Percentiles rank a stretch among this genome's conserved stretches.
These are phyloP conservation scores for Neoboletus brunneissimus DNA, from an alignment of 768 basidiomycete species.

Conservation along the genomic window DNA sequence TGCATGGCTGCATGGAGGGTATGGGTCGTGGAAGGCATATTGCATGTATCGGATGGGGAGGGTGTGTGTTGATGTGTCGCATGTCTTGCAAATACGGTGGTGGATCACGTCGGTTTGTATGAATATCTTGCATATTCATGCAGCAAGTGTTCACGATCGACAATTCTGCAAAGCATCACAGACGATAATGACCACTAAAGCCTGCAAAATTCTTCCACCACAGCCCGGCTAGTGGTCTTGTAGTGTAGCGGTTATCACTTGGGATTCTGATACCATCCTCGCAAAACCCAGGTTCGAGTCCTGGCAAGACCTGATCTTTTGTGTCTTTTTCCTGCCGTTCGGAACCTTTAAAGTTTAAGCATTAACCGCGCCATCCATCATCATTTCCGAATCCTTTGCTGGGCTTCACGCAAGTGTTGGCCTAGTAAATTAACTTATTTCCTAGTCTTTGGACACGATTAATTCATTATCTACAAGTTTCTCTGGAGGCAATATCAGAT, in stretches of 20 bases:
- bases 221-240: constrained; percentile 6
- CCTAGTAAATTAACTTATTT: neutral
- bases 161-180: too few relatives aligned
- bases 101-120: too few relatives aligned
- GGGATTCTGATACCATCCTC: constrained; percentile 25
- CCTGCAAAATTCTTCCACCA: too few relatives aligned
- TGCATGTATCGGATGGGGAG: too few relatives aligned
- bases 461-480: neutral
- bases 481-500: neutral
- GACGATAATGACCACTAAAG: too few relatives aligned
- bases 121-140: too few relatives aligned
- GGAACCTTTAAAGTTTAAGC: neutral
- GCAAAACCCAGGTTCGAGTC: constrained; percentile 29
- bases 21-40: too few relatives aligned
- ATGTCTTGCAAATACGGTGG: too few relatives aligned
- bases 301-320: constrained; percentile 22
- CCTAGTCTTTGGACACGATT: neutral
- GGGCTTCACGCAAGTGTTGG: neutral
- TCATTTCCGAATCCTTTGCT: neutral
- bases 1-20: too few relatives aligned
- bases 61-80: too few relatives aligned
- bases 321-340: neutral
- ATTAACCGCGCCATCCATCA: neutral
- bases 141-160: too few relatives aligned
- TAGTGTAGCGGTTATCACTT: constrained; percentile 33